These are phyloP conservation scores for Zoysia japonica DNA, from an alignment of 176 grass and related monocot species.

Conservation along the genomic window DNA sequence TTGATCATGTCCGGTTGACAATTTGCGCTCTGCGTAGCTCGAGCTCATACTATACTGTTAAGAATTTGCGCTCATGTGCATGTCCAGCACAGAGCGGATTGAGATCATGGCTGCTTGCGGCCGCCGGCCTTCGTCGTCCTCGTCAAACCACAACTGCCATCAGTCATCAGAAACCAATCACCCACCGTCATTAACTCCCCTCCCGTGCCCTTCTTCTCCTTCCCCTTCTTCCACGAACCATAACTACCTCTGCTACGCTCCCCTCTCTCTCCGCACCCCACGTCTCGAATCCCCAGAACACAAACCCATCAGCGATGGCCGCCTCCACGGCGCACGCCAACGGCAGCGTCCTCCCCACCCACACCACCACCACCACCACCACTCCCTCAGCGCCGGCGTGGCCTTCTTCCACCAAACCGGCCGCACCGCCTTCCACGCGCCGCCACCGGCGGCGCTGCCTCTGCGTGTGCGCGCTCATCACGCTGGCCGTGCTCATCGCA, in stretches of 20 bases:
- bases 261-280: too few species aligned
- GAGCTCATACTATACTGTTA: too few species aligned
- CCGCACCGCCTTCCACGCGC: background rate
- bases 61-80: too few species aligned
- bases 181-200: background rate
- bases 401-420: background rate
- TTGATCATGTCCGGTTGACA: background rate
- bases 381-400: background rate
- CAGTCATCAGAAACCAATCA: too few species aligned
- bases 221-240: too few species aligned
- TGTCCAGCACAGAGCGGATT: too few species aligned
- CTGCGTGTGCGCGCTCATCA: constrained; percentile 28
- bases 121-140: too few species aligned
- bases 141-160: too few species aligned
- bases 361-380: background rate
- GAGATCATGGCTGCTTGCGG: too few species aligned
- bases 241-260: too few species aligned
- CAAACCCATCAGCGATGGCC: constrained; percentile 3
- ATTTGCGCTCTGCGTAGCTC: too few species aligned
- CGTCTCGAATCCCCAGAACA: background rate
- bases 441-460: constrained; percentile 21
- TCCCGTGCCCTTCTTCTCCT: background rate
- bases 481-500: constrained; percentile 25
- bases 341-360: constrained; percentile 25
- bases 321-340: constrained; percentile 24